Base-by-base conservation (phyloP, 78 protist species). In the Acrasis kona region DNA sequence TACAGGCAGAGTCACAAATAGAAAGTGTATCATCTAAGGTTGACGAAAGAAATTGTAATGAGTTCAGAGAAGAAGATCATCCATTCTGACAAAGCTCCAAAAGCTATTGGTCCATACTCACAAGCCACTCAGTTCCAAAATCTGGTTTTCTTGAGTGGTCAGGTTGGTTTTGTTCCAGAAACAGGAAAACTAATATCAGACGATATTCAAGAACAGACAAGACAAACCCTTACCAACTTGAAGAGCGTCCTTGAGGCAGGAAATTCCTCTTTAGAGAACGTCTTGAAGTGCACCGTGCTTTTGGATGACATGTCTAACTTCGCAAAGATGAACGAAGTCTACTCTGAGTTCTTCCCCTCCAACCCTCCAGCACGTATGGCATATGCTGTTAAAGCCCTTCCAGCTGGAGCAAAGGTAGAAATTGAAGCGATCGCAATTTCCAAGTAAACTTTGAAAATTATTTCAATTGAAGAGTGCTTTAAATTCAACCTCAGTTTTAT, bases 281-380 rank as follows among this genome's bases (percentile, higher is more conserved):
- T 87, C 35, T 72, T 82, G 41, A 77, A 72, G 65, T n/a, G 42
- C 32, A 39, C 1, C 29, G 79, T 81, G 29, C 64, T 68, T 40
- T 58, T 81, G 42, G 69, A 70, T 67, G 76, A 81, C 77, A 76
- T 82, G 84, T 19, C 58, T 38, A 83, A 87, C 61, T 87, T 87
- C 30, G 72, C 65, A 2, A 58, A 75, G 68, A 42, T 86, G 31
- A 82, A 86, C 78, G 86, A 64, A 50, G 77, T 81, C 28, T 86
- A 86, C 64, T 71, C 81, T 34, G 3, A 78, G 70, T 87, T 42
- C 8, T 84, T 84, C 27, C 69, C 68, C 19, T 70, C 35, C 12
- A 19, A 10, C 35, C 39, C 36, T 8, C 88, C 88, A 27, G 88
- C 88, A 5, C 67, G 88, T 12, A 40, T 77, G 3, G 39, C 41